phyloP scores from a whole-genome alignment of 169 alveolate genomes.

The Eimeria acervulina region DNA sequence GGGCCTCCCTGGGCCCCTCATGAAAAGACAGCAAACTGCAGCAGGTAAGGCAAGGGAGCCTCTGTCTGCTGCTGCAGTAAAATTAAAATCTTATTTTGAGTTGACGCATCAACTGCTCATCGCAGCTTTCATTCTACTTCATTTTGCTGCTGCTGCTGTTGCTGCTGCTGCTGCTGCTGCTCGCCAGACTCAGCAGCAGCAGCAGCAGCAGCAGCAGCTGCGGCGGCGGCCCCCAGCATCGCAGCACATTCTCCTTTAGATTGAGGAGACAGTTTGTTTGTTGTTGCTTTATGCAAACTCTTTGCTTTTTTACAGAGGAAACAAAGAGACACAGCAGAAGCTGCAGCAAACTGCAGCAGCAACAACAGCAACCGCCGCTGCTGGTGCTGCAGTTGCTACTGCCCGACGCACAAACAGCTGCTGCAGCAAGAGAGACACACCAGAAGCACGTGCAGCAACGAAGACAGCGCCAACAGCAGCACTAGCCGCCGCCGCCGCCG shows the following conservation, averaged over 20 bases:
- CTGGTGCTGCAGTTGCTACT: constrained; percentile 12
- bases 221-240: not conserved
- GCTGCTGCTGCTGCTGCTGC: not conserved
- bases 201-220: constrained; percentile 19
- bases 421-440: constrained; percentile 12
- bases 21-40: not conserved
- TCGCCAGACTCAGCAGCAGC: not conserved
- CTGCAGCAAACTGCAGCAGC: not conserved
- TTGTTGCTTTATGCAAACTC: not conserved
- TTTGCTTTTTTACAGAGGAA: not conserved
- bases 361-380: not conserved
- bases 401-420: not conserved
- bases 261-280: not conserved
- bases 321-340: constrained; percentile 2
- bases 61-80: not conserved
- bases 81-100: not conserved
- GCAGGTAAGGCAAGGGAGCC: not conserved
- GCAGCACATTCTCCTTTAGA: not conserved
- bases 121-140: not conserved
- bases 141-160: constrained; percentile 4
- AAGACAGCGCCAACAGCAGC: not conserved
- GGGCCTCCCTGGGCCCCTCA: constrained; percentile 54
- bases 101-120: not conserved
- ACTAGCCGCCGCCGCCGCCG: not conserved
- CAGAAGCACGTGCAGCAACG: not conserved